A percentile compares a stretch with the other conserved stretches of the same genome.
Evolutionary conservation across 1,284 basidiomycete species (phyloP).

Genomic region (Puccinia novopanici): DNA sequence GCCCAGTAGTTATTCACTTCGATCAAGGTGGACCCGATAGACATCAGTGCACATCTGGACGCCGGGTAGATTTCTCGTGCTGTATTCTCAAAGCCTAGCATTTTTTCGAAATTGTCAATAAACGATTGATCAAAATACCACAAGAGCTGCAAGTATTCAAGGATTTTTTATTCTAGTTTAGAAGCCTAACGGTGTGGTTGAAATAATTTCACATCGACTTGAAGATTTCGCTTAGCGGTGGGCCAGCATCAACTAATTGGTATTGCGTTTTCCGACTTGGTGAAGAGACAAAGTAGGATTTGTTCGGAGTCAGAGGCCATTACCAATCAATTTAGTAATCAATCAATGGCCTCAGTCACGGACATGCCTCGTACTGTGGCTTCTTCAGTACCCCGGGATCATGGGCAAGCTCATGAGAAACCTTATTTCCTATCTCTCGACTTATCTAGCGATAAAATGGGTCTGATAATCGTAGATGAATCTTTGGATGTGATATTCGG

Average conservation of each 20-base stretch:
- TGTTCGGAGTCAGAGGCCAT: background rate
- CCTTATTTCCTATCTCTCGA: slow-evolving; percentile 63
- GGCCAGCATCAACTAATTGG: slow-evolving; percentile 6
- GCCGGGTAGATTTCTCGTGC: background rate
- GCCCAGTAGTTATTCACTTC: background rate
- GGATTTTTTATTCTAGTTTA: too few species aligned
- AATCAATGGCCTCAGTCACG: slow-evolving; percentile 17
- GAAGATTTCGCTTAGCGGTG: background rate
- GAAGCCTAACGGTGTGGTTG: background rate
- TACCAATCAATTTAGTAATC: background rate
- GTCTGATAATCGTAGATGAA: slow-evolving; percentile 76
- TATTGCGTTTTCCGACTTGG: background rate
- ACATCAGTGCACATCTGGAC: background rate
- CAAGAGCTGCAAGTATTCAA: background rate
- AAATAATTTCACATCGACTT: background rate
- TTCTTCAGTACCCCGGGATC: slow-evolving; percentile 25
- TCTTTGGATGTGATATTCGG: slow-evolving; percentile 74
- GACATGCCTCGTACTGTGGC: background rate
- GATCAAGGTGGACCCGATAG: background rate
- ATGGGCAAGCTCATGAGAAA: slow-evolving; percentile 9
- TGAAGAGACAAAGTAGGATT: slow-evolving; percentile 3
- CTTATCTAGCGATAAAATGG: slow-evolving; percentile 74
- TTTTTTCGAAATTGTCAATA: background rate
- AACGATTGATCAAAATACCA: background rate
- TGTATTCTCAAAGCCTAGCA: background rate